Evolutionary conservation across 495 filamentous ascomycete genomes (phyloP).

Genomic region (Clohesyomyces aquaticus): DNA sequence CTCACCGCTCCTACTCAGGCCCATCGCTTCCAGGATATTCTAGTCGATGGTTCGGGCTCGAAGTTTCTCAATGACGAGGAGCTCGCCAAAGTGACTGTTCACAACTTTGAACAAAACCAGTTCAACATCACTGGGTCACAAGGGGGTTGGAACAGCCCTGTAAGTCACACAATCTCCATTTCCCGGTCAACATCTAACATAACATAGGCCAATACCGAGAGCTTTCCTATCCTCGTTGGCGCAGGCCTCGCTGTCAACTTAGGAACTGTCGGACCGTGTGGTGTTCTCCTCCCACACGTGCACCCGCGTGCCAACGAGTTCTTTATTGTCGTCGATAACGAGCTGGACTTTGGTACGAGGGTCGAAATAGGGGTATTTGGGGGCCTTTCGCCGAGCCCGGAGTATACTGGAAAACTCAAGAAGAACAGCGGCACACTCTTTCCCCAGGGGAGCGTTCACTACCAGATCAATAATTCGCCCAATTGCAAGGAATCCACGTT

Average conservation of each 20-base stretch:
- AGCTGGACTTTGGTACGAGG: background rate
- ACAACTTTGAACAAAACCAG: background rate
- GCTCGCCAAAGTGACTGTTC: background rate
- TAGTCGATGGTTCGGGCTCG: background rate
- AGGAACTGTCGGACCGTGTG: constrained; percentile 5
- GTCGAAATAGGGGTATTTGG: constrained; percentile 2
- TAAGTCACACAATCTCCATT: background rate
- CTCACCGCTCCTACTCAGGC: background rate
- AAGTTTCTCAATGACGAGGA: background rate
- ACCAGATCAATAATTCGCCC: constrained; percentile 10
- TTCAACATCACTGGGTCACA: background rate
- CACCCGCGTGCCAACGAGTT: constrained; percentile 17
- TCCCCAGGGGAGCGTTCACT: constrained; percentile 12
- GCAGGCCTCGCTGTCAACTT: background rate
- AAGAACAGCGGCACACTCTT: constrained; percentile 5
- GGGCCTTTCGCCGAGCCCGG: background rate
- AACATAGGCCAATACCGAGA: background rate
- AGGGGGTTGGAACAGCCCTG: background rate
- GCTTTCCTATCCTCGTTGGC: background rate
- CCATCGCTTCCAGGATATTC: constrained; percentile 4
- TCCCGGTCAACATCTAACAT: background rate
- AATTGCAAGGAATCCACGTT: background rate
- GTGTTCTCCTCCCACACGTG: constrained; percentile 12
- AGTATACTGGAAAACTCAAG: background rate
- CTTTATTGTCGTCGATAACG: constrained; percentile 8